A percentile compares a stretch with the other conserved stretches of the same genome.
Evolutionary conservation across 768 basidiomycete species (phyloP).

Genomic region (Suillus plorans): DNA sequence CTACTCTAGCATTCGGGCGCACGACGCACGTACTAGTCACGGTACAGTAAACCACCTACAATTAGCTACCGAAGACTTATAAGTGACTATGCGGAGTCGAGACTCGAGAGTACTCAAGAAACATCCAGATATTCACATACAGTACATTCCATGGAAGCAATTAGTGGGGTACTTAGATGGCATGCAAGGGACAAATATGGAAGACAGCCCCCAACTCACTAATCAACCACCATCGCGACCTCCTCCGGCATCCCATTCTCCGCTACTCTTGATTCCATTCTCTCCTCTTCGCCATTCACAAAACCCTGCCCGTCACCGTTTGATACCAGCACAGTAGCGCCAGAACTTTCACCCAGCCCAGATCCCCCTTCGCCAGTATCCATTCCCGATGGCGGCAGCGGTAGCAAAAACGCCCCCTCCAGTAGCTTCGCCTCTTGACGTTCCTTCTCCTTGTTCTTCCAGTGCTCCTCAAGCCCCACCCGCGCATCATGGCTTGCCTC

Average conservation of each 20-base stretch:
- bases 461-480: slow-evolving; percentile 41
- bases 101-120: neutral
- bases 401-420: slow-evolving; percentile 16
- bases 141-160: neutral
- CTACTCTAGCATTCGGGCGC: too few species aligned
- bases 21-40: too few species aligned
- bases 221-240: neutral
- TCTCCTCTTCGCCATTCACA: neutral
- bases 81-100: neutral
- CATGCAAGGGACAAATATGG: neutral
- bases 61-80: neutral
- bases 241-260: neutral
- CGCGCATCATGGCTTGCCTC: slow-evolving; percentile 57
- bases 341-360: neutral
- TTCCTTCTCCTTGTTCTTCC: slow-evolving; percentile 28
- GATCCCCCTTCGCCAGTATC: too few species aligned
- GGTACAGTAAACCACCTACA: too few species aligned
- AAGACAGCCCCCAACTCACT: neutral
- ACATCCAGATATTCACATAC: neutral
- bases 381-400: slow-evolving; percentile 9
- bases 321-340: neutral
- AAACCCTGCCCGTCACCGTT: neutral
- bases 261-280: neutral
- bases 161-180: neutral
- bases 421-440: slow-evolving; percentile 24